A percentile compares a stretch with the other conserved stretches of the same genome.
Evolutionary conservation across 352 stramenopile genomes (phyloP).

Genomic region (Phytophthora vignae): DNA sequence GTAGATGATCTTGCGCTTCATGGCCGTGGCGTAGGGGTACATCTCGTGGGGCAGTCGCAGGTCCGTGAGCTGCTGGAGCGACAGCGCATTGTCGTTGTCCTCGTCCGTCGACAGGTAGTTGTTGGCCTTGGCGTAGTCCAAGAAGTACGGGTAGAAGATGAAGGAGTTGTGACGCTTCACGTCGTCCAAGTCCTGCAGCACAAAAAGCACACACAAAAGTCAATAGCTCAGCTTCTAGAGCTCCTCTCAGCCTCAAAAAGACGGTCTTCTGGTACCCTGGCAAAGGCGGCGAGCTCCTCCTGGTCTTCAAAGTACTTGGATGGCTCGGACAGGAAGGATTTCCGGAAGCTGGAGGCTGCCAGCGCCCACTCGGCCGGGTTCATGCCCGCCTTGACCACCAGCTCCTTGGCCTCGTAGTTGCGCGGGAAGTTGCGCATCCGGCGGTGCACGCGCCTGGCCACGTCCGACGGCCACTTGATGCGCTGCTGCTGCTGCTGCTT

Average conservation of each 20-base stretch:
- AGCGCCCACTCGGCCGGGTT: constrained; percentile 71
- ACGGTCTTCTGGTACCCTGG: constrained; percentile 21
- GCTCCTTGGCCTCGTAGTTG: constrained; percentile 73
- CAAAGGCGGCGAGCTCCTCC: constrained; percentile 65
- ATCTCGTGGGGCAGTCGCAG: constrained; percentile 80
- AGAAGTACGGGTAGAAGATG: constrained; percentile 82
- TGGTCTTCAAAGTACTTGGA: constrained; percentile 67
- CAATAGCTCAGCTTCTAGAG: constrained; percentile 20
- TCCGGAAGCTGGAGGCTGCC: constrained; percentile 64
- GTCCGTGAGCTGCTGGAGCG: constrained; percentile 79
- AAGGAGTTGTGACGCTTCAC: constrained; percentile 64
- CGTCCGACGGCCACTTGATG: constrained; percentile 47
- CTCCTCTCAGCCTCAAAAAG: neutral
- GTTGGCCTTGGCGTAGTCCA: constrained; percentile 60
- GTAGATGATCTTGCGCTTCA: constrained; percentile 90
- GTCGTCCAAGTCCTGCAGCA: constrained; percentile 51
- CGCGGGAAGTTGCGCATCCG: constrained; percentile 67
- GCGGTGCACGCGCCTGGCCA: constrained; percentile 53
- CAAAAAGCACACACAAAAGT: constrained; percentile 5
- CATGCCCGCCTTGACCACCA: constrained; percentile 71
- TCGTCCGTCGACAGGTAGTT: constrained; percentile 44
- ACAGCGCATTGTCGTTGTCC: constrained; percentile 49
- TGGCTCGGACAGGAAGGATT: constrained; percentile 64
- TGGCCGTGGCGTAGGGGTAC: constrained; percentile 84
- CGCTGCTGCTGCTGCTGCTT: neutral